phyloP scores from a whole-genome alignment of 768 basidiomycete genomes.

The Phaffia australis region DNA sequence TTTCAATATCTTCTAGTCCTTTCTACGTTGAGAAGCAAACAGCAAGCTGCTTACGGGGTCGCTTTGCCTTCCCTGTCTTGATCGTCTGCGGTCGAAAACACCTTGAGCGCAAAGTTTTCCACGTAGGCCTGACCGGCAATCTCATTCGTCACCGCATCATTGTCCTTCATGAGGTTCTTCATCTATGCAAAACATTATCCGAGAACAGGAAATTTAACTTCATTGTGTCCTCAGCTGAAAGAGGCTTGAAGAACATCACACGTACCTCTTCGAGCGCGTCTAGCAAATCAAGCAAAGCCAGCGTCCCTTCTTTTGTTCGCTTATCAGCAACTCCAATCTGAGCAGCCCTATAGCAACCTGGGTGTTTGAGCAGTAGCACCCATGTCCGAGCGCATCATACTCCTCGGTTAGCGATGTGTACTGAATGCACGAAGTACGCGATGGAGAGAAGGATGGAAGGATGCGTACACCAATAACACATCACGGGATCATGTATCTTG shows the following conservation, averaged over 20 bases:
- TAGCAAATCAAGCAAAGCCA: constrained; percentile 62
- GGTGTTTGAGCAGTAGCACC: too few relatives aligned
- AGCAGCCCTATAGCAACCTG: constrained; percentile 84
- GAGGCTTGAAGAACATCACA: constrained; percentile 6
- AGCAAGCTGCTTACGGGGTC: constrained; percentile 51
- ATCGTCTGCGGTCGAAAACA: constrained; percentile 82
- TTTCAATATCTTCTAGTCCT: not conserved
- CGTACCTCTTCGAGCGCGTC: constrained; percentile 57
- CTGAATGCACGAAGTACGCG: not conserved
- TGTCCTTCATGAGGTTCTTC: constrained; percentile 61
- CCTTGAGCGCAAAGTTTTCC: constrained; percentile 83
- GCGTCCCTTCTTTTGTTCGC: constrained; percentile 58
- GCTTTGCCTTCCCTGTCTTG: constrained; percentile 72
- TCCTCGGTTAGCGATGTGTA: not conserved
- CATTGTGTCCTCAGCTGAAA: not conserved
- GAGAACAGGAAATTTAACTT: constrained; percentile 1
- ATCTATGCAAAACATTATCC: constrained; percentile 39
- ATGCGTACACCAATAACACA: constrained; percentile 88
- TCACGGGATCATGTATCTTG: constrained; percentile 64
- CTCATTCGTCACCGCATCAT: constrained; percentile 74
- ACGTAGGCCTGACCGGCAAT: constrained; percentile 74
- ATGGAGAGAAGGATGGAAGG: not conserved
- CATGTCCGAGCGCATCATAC: not conserved
- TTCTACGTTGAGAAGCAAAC: not conserved
- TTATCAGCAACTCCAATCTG: constrained; percentile 62